Evolutionary conservation across 768 basidiomycete species (phyloP).

Genomic region (Rhodotorula toruloides): DNA sequence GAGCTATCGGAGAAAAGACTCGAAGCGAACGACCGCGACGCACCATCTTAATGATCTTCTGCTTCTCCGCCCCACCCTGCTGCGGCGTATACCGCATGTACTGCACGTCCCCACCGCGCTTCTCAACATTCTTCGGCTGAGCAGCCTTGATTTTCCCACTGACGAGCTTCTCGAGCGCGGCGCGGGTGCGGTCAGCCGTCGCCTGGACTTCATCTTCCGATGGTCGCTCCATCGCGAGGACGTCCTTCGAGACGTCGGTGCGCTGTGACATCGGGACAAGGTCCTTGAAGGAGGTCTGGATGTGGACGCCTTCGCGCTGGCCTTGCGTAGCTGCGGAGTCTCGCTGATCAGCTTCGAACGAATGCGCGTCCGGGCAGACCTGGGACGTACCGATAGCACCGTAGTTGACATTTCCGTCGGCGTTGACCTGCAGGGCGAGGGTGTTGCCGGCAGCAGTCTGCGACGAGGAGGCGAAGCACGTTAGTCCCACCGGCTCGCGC

Average conservation of each 20-base stretch:
- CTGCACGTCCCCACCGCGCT: constrained; percentile 61
- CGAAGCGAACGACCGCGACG: not conserved
- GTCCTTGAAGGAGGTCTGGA: constrained; percentile 97
- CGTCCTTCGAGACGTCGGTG: constrained; percentile 73
- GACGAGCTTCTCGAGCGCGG: constrained; percentile 86
- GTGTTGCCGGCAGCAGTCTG: constrained; percentile 90
- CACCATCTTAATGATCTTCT: constrained; percentile 98
- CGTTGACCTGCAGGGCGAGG: constrained; percentile 90
- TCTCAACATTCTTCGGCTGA: constrained; percentile 91
- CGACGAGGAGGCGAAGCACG: not conserved
- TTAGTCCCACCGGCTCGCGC: no score
- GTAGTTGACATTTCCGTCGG: constrained; percentile 92
- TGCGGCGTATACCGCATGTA: constrained; percentile 94
- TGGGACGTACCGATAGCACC: constrained; percentile 64
- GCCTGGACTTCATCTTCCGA: constrained; percentile 84
- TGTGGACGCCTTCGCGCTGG: constrained; percentile 72
- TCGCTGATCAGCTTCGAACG: not conserved
- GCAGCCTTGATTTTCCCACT: constrained; percentile 97
- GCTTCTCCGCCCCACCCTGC: constrained; percentile 61
- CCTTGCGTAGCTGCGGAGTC: constrained; percentile 70
- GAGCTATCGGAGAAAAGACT: not conserved
- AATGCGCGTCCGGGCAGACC: not conserved
- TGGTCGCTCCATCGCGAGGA: constrained; percentile 77
- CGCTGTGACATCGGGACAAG: constrained; percentile 86
- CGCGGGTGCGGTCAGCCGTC: constrained; percentile 85